Conservation (phyloP, 1,139 yeast genomes). For the Candida sanyaensis region DNA sequence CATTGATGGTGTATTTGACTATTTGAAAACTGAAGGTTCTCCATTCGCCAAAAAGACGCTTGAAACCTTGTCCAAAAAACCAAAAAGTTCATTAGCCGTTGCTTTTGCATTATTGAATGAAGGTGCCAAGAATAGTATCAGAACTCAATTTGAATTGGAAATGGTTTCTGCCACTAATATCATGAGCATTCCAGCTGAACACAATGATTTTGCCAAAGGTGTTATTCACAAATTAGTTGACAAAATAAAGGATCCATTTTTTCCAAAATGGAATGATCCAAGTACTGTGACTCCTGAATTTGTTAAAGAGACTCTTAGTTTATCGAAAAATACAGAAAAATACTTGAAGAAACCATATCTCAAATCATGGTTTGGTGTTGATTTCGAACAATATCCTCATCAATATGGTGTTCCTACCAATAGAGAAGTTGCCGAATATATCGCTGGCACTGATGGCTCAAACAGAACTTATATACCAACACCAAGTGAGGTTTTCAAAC, state of each 20-base stretch:
- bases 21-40: conserved; percentile 56
- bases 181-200: conserved; percentile 56
- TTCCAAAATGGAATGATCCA: conserved; percentile 51
- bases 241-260: conserved; percentile 55
- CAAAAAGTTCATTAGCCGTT: conserved; percentile 79
- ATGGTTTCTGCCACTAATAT: conserved; percentile 76
- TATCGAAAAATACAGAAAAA: conserved; percentile 31
- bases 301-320: conserved; percentile 21
- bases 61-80: conserved; percentile 58
- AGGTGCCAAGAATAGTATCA: conserved; percentile 61
- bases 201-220: conserved; percentile 71
- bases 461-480: conserved; percentile 69
- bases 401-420: conserved; percentile 81
- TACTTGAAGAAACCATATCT: conserved; percentile 40
- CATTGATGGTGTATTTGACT: conserved; percentile 62
- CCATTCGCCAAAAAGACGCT: conserved; percentile 67
- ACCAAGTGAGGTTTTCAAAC: conserved; percentile 60
- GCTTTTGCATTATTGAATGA: conserved; percentile 69
- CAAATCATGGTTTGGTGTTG: conserved; percentile 47
- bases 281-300: conserved; percentile 22
- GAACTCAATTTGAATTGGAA: conserved; percentile 71
- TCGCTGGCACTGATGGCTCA: conserved; percentile 65
- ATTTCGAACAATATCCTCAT: conserved; percentile 69
- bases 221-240: conserved; percentile 70
- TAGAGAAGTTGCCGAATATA: conserved; percentile 54